A percentile compares a stretch with the other conserved stretches of the same genome.
Conservation (phyloP, 768 basidiomycete genomes). For the Hirschioporus abietinus region DNA sequence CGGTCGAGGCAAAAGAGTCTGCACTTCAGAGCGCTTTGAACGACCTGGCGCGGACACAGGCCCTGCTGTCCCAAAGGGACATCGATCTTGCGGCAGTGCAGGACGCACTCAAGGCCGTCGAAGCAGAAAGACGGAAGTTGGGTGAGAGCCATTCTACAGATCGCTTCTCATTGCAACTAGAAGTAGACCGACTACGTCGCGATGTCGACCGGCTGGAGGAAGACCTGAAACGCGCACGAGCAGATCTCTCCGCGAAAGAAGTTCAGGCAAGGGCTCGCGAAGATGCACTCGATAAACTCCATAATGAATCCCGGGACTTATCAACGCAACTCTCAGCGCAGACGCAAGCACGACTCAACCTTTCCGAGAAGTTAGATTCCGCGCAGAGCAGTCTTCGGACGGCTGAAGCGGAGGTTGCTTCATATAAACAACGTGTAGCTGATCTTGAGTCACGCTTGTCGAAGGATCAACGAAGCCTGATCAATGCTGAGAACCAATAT, state of each 20-base stretch:
- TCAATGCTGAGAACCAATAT: slow-evolving; percentile 73
- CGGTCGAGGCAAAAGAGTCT: slow-evolving; percentile 65
- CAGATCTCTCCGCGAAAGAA: slow-evolving; percentile 66
- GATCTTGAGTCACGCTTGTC: slow-evolving; percentile 77
- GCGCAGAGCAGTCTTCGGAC: slow-evolving; percentile 55
- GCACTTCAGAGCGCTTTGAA: slow-evolving; percentile 58
- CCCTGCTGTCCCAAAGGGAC: slow-evolving; percentile 66
- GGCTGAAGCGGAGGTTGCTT: slow-evolving; percentile 62
- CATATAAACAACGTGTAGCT: slow-evolving; percentile 53
- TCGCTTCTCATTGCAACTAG: slow-evolving; percentile 82
- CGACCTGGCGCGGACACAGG: slow-evolving; percentile 58
- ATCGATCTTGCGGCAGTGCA: slow-evolving; percentile 72
- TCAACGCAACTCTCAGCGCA: slow-evolving; percentile 74
- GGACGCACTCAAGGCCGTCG: slow-evolving; percentile 59
- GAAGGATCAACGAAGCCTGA: slow-evolving; percentile 73
- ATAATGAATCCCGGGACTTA: slow-evolving; percentile 78
- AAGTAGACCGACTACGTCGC: slow-evolving; percentile 79
- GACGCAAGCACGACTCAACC: slow-evolving; percentile 80
- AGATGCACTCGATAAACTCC: slow-evolving; percentile 63
- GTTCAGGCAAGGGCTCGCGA: slow-evolving; percentile 65
- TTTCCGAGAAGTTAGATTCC: slow-evolving; percentile 84
- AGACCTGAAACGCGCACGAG: slow-evolving; percentile 65
- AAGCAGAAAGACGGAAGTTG: slow-evolving; percentile 69
- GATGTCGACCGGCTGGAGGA: slow-evolving; percentile 79
- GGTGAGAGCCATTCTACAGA: slow-evolving; percentile 85